Evolutionary conservation across 1,284 basidiomycete genomes (phyloP), one percentile per base, ranked within the genome.

Genomic region (Trichosporon coremiiforme): DNA sequence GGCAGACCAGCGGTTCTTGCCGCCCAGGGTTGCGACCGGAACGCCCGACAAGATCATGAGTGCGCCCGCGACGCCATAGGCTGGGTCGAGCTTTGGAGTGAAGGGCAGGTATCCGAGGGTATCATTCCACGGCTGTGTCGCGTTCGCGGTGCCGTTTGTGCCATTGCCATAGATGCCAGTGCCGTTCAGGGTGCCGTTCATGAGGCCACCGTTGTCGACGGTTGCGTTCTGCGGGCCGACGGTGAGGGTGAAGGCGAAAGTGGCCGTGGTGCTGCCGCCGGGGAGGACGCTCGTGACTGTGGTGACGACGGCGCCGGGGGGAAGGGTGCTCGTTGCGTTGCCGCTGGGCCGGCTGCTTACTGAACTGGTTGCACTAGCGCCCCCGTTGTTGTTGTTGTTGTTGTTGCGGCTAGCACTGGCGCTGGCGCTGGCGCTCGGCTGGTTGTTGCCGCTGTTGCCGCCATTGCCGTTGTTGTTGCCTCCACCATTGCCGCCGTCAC

Each of bases 1-100:
- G 8, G 93, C 94, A n/a, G 93, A 91, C 93, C 94, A 94, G 87
- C 94, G 86, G 80, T 95, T 95, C 86, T 94, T 95, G 83, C 94
- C 92, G 22, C 95, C 95, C 83, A 92, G 90, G 76, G 94, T 93
- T 0, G 92, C 91, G 72, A 93, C 92, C 3, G 94, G 93, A 15
- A 95, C 85, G 68, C 95, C 95, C 7, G 92, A 93, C 65, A 96
- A 77, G 75, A 98, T 94, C 78, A 98, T 89, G 74, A 97, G 83
- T 7, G 88, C 92, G 65, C 95, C 95, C 7, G 95, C 87, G 13
- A 95, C 90, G 41, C 91, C 94, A 82, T 95, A 98, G 13, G 90
- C 93, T 15, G 92, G 91, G 78, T 95, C 93, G 65, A 98, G 85
- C 77, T 85, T 88, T 29, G 95, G 94, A 29, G 87, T 88, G 68